Evolutionary conservation across 805 yeast species (phyloP).

Genomic region (Barnettozyma pratensis): DNA sequence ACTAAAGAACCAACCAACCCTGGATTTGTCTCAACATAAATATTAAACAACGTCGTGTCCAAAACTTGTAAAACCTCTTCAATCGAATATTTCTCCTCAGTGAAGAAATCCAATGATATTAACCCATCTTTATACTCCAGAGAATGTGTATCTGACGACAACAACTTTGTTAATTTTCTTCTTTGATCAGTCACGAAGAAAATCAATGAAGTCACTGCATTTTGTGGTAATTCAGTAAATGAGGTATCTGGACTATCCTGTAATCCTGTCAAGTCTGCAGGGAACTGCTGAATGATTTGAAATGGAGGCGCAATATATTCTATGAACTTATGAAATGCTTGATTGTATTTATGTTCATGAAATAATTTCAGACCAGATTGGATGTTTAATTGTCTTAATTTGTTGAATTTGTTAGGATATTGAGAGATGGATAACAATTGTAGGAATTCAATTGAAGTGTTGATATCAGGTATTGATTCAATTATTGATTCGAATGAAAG

Average conservation of each 20-base stretch:
- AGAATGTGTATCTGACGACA: slow-evolving; percentile 9
- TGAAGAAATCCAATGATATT: slow-evolving; percentile 13
- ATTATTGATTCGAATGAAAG: neutral
- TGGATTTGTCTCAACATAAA: slow-evolving; percentile 66
- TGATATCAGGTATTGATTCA: slow-evolving; percentile 1
- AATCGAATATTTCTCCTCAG: slow-evolving; percentile 16
- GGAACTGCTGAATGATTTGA: slow-evolving; percentile 42
- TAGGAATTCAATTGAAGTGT: slow-evolving; percentile 34
- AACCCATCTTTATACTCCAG: slow-evolving; percentile 13
- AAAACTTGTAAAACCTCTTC: slow-evolving; percentile 42
- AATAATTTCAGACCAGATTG: slow-evolving; percentile 33
- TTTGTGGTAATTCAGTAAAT: neutral
- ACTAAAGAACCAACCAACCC: slow-evolving; percentile 78
- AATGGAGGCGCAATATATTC: slow-evolving; percentile 59
- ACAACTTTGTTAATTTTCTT: slow-evolving; percentile 35
- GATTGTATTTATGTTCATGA: slow-evolving; percentile 24
- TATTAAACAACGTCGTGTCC: slow-evolving; percentile 74
- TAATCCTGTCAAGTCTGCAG: slow-evolving; percentile 28
- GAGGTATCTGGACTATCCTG: neutral
- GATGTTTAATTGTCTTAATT: slow-evolving; percentile 40
- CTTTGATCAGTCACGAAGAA: slow-evolving; percentile 44
- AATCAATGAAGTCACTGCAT: slow-evolving; percentile 23
- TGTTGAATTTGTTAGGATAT: slow-evolving; percentile 27
- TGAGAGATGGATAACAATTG: slow-evolving; percentile 26
- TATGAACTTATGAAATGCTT: slow-evolving; percentile 40